Evolutionary conservation across 148 eudicot genomes (phyloP), one percentile per base, ranked within the genome.

Genomic region (Camellia japonica): DNA sequence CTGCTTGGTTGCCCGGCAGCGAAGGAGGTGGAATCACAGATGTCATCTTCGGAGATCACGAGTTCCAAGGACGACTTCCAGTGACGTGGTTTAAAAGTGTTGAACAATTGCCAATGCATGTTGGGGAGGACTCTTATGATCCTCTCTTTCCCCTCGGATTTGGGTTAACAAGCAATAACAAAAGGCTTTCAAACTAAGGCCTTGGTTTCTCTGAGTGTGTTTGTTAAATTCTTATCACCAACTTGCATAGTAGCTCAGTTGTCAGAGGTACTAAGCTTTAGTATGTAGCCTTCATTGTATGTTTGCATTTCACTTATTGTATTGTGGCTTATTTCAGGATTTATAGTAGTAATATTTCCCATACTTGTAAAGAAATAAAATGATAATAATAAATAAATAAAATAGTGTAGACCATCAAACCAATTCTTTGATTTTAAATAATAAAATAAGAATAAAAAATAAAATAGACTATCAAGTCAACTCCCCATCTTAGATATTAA

Each of bases 1-100:
- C 93, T 65, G 99, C 97, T 81, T 96, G 93, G 93, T 83, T 96
- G 82, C 99, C 99, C 73, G 99, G 99, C 66, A 91, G 86, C 44
- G 98, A 96, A 87, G 99, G 99, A 69, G 51, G 16, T 5, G 99
- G 99, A 80, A 85, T 93, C 60, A 88, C 97, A 9, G 99, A 96
- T 83, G 93, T 92, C 19, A 63, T 93, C 44, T 91, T 91, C 71
- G 98, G 98, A 78, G 98, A 93, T 81, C 85, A 81, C 77, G 92
- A 86, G 44, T 93, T 93, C 74, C 89, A 90, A 76, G 98, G 98
- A 20, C 81, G 66, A 74, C 95, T 95, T 69, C 97, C 97, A 1
- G 76, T 91, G 60, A 83, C 97, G 6, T 95, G 98, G 98, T 91
- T 95, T 76, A 90, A 73, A 85, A 90, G 69, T 70, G 98, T 90